These are phyloP conservation scores for Boletus rubescentipes DNA, from an alignment of 768 basidiomycete genomes.

Conservation along the genomic window DNA sequence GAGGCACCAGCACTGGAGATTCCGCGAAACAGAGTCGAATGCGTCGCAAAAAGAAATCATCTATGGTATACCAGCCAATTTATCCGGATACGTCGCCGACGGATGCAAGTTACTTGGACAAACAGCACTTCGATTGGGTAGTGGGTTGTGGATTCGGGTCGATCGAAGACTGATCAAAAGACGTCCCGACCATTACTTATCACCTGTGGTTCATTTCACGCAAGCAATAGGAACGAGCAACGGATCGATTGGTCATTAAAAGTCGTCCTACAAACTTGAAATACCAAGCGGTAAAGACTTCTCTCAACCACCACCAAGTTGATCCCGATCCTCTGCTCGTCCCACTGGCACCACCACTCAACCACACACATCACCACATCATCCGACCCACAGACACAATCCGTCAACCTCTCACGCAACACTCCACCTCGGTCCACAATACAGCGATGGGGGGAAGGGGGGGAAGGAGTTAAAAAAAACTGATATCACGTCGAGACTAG, in stretches of 20 bases:
- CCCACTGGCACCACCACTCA: background rate
- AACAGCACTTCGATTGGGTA: too few relatives aligned
- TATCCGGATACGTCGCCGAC: too few relatives aligned
- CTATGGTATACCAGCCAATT: too few relatives aligned
- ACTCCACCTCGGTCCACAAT: constrained; percentile 18
- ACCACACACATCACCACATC: constrained; percentile 10
- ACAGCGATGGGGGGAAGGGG: constrained; percentile 8
- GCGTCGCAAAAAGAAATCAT: too few relatives aligned
- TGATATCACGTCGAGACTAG: constrained; percentile 23
- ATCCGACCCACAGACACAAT: constrained; percentile 15
- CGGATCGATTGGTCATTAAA: constrained; percentile 7
- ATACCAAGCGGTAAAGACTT: constrained; percentile 3
- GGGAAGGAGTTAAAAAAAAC: constrained; percentile 3
- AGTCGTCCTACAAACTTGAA: constrained; percentile 11
- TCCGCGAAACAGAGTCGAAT: too few relatives aligned
- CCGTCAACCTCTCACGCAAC: constrained; percentile 12
- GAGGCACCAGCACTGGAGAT: too few relatives aligned
- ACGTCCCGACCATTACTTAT: too few relatives aligned
- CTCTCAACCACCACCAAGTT: constrained; percentile 3
- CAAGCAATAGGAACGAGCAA: background rate
- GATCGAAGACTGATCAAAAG: too few relatives aligned
- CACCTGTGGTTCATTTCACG: too few relatives aligned
- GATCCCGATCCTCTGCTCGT: constrained; percentile 7
- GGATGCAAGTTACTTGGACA: too few relatives aligned
- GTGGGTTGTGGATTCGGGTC: too few relatives aligned